These are phyloP conservation scores for Calocybe gambosa DNA, from an alignment of 1,284 basidiomycete genomes.

Conservation along the genomic window DNA sequence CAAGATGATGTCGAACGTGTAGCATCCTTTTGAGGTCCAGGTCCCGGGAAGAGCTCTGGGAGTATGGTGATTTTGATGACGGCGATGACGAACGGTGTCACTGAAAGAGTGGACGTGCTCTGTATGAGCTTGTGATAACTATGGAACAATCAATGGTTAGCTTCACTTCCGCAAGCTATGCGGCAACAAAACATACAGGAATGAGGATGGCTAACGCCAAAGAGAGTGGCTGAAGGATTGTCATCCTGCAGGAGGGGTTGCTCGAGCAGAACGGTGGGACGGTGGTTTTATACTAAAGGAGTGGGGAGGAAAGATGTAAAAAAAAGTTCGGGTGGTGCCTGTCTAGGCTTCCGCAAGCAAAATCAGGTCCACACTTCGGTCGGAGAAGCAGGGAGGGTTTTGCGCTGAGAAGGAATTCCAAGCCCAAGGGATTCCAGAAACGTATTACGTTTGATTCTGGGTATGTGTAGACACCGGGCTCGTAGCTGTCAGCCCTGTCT, in stretches of 20 bases:
- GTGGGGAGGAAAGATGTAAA: neutral
- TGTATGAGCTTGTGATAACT: constrained; percentile 24
- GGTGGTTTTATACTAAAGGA: constrained; percentile 18
- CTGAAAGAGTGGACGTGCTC: constrained; percentile 19
- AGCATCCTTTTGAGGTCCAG: constrained; percentile 61
- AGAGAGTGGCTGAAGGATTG: constrained; percentile 23
- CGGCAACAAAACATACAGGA: constrained; percentile 25
- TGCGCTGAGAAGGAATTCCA: constrained; percentile 17
- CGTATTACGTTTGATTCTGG: constrained; percentile 17
- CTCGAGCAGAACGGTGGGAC: constrained; percentile 1
- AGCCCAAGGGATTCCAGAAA: constrained; percentile 10
- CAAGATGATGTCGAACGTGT: constrained; percentile 40
- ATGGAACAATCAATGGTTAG: neutral
- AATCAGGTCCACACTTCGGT: constrained; percentile 11
- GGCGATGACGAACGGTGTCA: constrained; percentile 24
- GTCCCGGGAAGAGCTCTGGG: constrained; percentile 40
- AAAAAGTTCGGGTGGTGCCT: constrained; percentile 10
- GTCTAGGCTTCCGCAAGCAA: constrained; percentile 11
- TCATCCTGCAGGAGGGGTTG: constrained; percentile 19
- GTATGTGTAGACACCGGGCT: neutral
- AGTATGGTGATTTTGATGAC: constrained; percentile 24
- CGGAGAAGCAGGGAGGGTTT: constrained; percentile 8
- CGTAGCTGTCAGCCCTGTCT: constrained; percentile 2
- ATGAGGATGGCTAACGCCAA: constrained; percentile 28
- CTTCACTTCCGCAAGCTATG: neutral